Evolutionary conservation across 768 basidiomycete genomes (phyloP).

Genomic region (Mycena belliarum): DNA sequence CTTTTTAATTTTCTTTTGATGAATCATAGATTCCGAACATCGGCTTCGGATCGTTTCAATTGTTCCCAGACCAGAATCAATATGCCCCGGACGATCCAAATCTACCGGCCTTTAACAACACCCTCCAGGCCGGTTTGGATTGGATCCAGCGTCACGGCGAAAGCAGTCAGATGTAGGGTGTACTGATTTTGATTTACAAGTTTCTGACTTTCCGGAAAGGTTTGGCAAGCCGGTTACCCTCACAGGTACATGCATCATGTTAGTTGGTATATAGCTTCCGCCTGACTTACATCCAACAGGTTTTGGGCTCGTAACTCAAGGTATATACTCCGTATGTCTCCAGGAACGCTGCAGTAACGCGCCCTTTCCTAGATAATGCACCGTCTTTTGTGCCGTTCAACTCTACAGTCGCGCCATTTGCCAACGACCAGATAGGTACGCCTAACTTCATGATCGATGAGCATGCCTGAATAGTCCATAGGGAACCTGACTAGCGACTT

Average conservation of each 20-base stretch:
- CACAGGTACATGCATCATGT: too few species aligned
- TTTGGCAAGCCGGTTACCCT: slow-evolving; percentile 50
- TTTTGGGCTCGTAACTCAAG: slow-evolving; percentile 61
- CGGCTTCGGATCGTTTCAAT: slow-evolving; percentile 58
- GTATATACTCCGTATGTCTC: background rate
- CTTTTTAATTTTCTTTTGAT: background rate
- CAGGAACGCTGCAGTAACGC: background rate
- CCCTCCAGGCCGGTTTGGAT: slow-evolving; percentile 47
- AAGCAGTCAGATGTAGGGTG: slow-evolving; percentile 42
- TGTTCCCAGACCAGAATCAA: slow-evolving; percentile 65
- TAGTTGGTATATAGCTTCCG: too few species aligned
- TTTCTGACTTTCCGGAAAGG: slow-evolving; percentile 32
- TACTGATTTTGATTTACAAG: background rate
- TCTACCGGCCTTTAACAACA: slow-evolving; percentile 53
- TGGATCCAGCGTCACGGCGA: slow-evolving; percentile 59
- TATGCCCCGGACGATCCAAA: slow-evolving; percentile 53
- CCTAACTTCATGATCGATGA: background rate
- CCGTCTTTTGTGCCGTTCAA: slow-evolving; percentile 66
- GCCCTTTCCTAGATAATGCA: slow-evolving; percentile 33
- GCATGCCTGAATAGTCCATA: background rate
- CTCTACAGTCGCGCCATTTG: slow-evolving; percentile 31
- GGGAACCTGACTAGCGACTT: slow-evolving; percentile 14
- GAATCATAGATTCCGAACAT: slow-evolving; percentile 48
- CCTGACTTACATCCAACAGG: slow-evolving; percentile 30
- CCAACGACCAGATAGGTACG: slow-evolving; percentile 20